phyloP scores from a whole-genome alignment of 2,329 filamentous ascomycete genomes.

The Sarocladium strictum region DNA sequence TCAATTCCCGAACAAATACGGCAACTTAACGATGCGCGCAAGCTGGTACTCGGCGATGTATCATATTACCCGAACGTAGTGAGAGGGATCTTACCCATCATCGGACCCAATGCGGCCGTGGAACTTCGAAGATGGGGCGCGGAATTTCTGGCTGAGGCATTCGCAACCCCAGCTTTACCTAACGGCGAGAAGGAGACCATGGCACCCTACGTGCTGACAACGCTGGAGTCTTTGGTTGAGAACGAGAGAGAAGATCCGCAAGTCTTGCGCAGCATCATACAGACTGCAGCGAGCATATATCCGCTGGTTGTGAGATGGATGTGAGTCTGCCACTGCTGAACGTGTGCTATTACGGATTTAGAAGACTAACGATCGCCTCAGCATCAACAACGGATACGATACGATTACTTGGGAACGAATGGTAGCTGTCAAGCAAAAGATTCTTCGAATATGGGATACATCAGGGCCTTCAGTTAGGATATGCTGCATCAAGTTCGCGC shows the following conservation, averaged over 20 bases:
- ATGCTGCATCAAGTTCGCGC: slow-evolving; percentile 96
- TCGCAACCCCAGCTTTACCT: slow-evolving; percentile 81
- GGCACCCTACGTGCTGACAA: slow-evolving; percentile 70
- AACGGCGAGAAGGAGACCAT: slow-evolving; percentile 75
- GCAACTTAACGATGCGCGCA: slow-evolving; percentile 85
- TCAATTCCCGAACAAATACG: slow-evolving; percentile 70
- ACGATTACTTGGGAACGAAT: slow-evolving; percentile 80
- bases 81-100: slow-evolving; percentile 86
- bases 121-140: slow-evolving; percentile 93
- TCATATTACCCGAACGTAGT: slow-evolving; percentile 89
- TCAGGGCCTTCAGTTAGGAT: slow-evolving; percentile 72
- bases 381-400: slow-evolving; percentile 82
- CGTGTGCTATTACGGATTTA: slow-evolving; percentile 10
- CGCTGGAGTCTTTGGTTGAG: slow-evolving; percentile 64
- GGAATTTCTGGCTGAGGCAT: slow-evolving; percentile 92
- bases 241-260: slow-evolving; percentile 68
- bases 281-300: slow-evolving; percentile 88
- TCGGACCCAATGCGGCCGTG: slow-evolving; percentile 66
- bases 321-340: slow-evolving; percentile 56
- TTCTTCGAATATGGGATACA: slow-evolving; percentile 82
- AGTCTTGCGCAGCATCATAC: slow-evolving; percentile 80
- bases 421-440: slow-evolving; percentile 79
- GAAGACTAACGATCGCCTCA: slow-evolving; percentile 30
- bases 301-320: slow-evolving; percentile 88
- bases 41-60: slow-evolving; percentile 80